phyloP scores from a whole-genome alignment of 805 yeast genomes.

The Barnettozyma sucrosica region DNA sequence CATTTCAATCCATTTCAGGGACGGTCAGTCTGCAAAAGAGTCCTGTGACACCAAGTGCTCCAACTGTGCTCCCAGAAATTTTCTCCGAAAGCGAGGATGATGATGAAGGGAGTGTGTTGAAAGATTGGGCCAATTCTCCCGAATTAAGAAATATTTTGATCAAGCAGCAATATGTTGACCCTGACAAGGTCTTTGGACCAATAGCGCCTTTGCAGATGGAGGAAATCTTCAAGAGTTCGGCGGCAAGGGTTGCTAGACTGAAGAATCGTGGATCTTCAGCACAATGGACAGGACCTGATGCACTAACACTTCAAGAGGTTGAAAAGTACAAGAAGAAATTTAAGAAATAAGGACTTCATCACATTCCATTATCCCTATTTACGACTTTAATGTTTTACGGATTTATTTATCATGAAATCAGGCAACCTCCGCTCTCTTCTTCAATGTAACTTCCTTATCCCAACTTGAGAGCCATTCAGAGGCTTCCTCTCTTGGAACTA shows the following conservation, averaged over 20 bases:
- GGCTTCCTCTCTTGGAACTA: slow-evolving; percentile 70
- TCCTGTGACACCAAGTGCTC: slow-evolving; percentile 19
- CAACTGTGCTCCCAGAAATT: slow-evolving; percentile 38
- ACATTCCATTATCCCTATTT: not conserved
- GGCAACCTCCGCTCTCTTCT: slow-evolving; percentile 31
- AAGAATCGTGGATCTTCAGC: slow-evolving; percentile 49
- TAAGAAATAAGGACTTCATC: slow-evolving; percentile 7
- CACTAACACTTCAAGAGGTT: slow-evolving; percentile 40
- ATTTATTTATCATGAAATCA: not conserved
- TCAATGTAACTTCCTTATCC: slow-evolving; percentile 56
- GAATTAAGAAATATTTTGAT: slow-evolving; percentile 40
- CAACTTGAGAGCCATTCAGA: slow-evolving; percentile 60
- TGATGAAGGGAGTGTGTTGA: slow-evolving; percentile 41
- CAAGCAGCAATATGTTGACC: slow-evolving; percentile 51
- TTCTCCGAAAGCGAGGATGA: slow-evolving; percentile 51
- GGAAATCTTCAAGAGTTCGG: slow-evolving; percentile 52
- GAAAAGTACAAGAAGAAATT: slow-evolving; percentile 38
- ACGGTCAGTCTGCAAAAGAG: slow-evolving; percentile 1
- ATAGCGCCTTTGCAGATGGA: slow-evolving; percentile 64
- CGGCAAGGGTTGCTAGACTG: slow-evolving; percentile 37
- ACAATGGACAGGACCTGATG: slow-evolving; percentile 42
- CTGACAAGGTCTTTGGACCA: slow-evolving; percentile 68
- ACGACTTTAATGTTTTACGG: not conserved
- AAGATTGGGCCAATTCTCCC: slow-evolving; percentile 62
- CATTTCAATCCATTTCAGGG: slow-evolving; percentile 10